These are phyloP conservation scores for Kluyveromyces marxianus DNA, from an alignment of 1,139 yeast species.

Conservation along the genomic window DNA sequence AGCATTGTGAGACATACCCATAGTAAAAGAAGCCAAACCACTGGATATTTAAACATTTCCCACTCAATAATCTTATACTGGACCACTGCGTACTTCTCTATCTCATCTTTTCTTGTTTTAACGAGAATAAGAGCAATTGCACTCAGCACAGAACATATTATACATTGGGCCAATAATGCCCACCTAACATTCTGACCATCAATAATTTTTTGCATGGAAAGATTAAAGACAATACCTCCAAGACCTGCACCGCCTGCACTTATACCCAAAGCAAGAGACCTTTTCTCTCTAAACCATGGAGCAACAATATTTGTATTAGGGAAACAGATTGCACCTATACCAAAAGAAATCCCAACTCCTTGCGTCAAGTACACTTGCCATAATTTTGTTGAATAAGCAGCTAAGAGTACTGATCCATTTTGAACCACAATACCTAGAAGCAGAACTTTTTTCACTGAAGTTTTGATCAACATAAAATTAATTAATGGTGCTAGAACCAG, in stretches of 20 bases:
- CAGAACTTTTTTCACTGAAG: conserved; percentile 25
- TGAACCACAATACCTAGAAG: conserved; percentile 41
- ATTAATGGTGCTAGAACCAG: conserved; percentile 46
- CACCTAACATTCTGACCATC: conserved; percentile 41
- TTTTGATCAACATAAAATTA: conserved; percentile 24
- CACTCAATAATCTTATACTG: conserved; percentile 12
- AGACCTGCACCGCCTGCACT: conserved; percentile 48
- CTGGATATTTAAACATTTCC: conserved; percentile 31
- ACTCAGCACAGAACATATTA: conserved; percentile 35
- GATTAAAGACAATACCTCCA: conserved; percentile 39
- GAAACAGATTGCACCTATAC: conserved; percentile 48
- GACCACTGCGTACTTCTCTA: neutral
- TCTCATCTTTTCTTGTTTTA: conserved; percentile 33
- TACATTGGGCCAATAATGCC: conserved; percentile 56
- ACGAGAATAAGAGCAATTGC: conserved; percentile 36
- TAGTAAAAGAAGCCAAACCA: conserved; percentile 37
- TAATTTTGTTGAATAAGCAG: conserved; percentile 48
- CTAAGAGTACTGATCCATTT: conserved; percentile 47
- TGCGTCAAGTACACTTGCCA: conserved; percentile 60
- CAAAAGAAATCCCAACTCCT: conserved; percentile 54
- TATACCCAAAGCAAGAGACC: conserved; percentile 46
- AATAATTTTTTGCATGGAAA: conserved; percentile 32
- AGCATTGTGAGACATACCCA: conserved; percentile 48
- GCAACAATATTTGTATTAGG: conserved; percentile 47
- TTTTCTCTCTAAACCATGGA: conserved; percentile 46